Base-by-base conservation (phyloP, 495 filamentous ascomycete genomes). In the Xylaria longipes region DNA sequence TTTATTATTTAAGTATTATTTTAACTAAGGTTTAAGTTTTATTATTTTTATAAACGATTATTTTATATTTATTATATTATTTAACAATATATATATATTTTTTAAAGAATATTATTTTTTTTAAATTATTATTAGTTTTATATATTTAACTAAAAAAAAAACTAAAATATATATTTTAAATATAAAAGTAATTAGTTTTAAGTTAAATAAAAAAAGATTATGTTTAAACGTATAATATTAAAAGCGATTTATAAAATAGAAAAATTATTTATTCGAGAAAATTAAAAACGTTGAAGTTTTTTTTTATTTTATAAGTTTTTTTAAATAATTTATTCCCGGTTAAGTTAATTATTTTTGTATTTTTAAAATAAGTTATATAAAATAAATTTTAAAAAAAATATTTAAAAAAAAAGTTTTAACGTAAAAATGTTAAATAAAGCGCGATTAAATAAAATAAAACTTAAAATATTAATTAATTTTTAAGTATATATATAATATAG, bases 31-130 rank as follows among this genome's bases (percentile, higher is more conserved):
- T 1, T 1, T 14, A 5, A 58, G 54, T 5, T 58, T 58, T 58
- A 35, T 8, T 58, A 58, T 58, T 58, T 58, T 58, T 58, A 58
- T 58, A 58, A 33, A 58, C n/a, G 35, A 58, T n/a, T 58, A 58
- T 35, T 58, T 58, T 3, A n/a, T 17, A 5, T 58, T 58, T 17
- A 14, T 7, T 17, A 8, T 20, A 17, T 29, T 35, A 20, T 58
- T 58, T 58, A 58, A 58, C 20, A 17, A 27, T 31, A 17, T 58
- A 33, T 58, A 58, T 33, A 17, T 31, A 27, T 58, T 58, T 58
- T 58, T 58, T 12, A 35, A 58, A 7, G n/a, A 58, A 5, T 58
- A 58, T 58, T 58, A 58, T 58, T 58, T 54, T 25, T 54, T 27
- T 29, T 54, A 29, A 11, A 29, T 50, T 3, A 9, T 5, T 22